Percentiles rank a stretch among this genome's conserved stretches.
Evolutionary conservation across 2,329 filamentous ascomycete genomes (phyloP).

Genomic region (Arthrobotrys sphaeroides): DNA sequence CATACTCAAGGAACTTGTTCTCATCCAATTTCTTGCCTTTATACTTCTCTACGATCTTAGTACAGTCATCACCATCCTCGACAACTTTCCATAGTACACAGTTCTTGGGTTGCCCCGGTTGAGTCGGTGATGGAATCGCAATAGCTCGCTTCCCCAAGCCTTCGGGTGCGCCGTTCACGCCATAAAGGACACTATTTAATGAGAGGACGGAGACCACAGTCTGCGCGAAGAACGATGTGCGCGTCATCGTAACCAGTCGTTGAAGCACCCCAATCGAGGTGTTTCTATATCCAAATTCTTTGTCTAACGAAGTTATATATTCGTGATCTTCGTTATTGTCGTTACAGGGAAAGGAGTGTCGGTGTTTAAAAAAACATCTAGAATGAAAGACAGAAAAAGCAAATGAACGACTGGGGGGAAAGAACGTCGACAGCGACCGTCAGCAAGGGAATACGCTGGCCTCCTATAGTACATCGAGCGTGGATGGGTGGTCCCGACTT

Average conservation of each 20-base stretch:
- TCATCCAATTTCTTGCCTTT: background rate
- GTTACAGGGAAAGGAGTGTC: background rate
- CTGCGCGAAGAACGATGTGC: constrained; percentile 17
- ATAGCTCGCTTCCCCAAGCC: constrained; percentile 2
- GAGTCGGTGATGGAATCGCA: background rate
- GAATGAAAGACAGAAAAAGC: constrained; percentile 18
- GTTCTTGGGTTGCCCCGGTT: background rate
- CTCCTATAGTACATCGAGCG: constrained; percentile 15
- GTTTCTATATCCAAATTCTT: constrained; percentile 4
- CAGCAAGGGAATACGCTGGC: constrained; percentile 23
- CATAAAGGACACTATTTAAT: constrained; percentile 18
- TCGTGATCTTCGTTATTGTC: background rate
- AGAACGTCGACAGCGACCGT: constrained; percentile 28
- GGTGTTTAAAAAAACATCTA: background rate
- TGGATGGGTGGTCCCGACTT: constrained; percentile 18
- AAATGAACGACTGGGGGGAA: constrained; percentile 23
- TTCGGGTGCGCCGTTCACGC: constrained; percentile 5
- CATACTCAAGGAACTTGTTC: background rate
- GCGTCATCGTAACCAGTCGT: constrained; percentile 31
- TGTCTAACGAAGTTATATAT: constrained; percentile 30
- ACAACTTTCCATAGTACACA: constrained; percentile 24
- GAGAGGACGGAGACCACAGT: constrained; percentile 16
- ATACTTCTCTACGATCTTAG: background rate
- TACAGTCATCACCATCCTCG: background rate
- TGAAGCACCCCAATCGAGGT: constrained; percentile 13